Evolutionary conservation across 176 grass and related monocot genomes (phyloP), one percentile per base, ranked within the genome.

Genomic region (Ampelocalamus luodianensis): DNA sequence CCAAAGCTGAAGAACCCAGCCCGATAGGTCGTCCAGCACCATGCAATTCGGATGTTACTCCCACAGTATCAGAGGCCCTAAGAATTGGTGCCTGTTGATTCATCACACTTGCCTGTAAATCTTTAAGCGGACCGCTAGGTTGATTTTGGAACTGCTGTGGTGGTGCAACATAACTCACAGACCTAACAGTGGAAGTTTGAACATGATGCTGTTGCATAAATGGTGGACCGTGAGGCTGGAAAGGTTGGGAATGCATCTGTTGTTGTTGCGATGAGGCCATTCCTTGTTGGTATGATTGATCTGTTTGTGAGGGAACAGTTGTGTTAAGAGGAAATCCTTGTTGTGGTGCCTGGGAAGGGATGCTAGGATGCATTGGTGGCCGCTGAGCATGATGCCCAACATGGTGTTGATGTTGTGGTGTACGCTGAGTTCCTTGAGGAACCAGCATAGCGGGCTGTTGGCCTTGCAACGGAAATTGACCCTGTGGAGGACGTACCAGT

Each of bases 121-220:
- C 59, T 27, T 87, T 89, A 66, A 46, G 18, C 23, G 76, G 69
- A 18, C 79, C 83, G 37, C 71, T 40, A 66, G 82, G 71, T 76
- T 59, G 90, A 72, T 88, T 88, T 34, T 94, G 90, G 80, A 88
- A 86, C 89, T 88, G 78, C 65, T 89, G 91, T 15, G 69, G 76
- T 65, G 67, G 50, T 50, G 85, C 54, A 59, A 69, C 68, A 93
- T 90, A 64, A 74, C 51, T 84, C 51, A 53, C 60, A 91, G 78
- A 65, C 45, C 86, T 69, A 20, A 24, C 72, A 71, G 84, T 72
- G 12, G 83, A 80, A 70, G 73, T 77, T 68, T 85, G 89, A 77
- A 77, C 20, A 77, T 86, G 85, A 51, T 88, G 77, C 14, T 81
- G 92, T 38, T 90, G 85, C 53, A 88, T 72, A 71, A 83, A 81